Conservation (phyloP, 2,329 filamentous ascomycete species). For the Penicillium sp. region DNA sequence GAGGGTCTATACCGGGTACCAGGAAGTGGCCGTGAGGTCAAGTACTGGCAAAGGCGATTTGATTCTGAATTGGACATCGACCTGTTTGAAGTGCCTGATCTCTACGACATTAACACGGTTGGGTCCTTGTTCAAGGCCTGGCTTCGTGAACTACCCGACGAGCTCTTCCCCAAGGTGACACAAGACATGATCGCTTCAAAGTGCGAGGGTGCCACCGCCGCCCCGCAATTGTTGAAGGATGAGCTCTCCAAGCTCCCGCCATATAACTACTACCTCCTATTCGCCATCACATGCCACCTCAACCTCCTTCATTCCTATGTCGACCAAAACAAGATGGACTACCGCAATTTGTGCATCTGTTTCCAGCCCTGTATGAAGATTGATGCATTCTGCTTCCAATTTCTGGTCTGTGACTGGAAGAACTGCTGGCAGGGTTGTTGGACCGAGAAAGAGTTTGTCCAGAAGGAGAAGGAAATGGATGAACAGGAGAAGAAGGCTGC, state of each 20-base stretch:
- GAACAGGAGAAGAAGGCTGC: slow-evolving; percentile 28
- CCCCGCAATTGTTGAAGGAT: slow-evolving; percentile 81
- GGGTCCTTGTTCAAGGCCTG: slow-evolving; percentile 95
- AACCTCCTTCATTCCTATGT: slow-evolving; percentile 86
- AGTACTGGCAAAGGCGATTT: slow-evolving; percentile 88
- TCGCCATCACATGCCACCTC: slow-evolving; percentile 94
- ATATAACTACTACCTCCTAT: slow-evolving; percentile 96
- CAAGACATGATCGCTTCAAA: slow-evolving; percentile 77
- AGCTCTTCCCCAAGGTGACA: slow-evolving; percentile 79
- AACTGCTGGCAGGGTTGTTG: slow-evolving; percentile 96
- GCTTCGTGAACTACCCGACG: slow-evolving; percentile 90
- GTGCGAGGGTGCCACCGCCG: slow-evolving; percentile 71
- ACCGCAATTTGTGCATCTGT: slow-evolving; percentile 90
- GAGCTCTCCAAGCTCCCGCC: slow-evolving; percentile 91
- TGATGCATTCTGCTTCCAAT: slow-evolving; percentile 90
- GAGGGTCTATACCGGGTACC: slow-evolving; percentile 91
- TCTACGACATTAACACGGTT: slow-evolving; percentile 95
- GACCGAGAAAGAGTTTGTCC: slow-evolving; percentile 75
- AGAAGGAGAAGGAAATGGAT: slow-evolving; percentile 47
- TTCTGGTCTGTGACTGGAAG: slow-evolving; percentile 90
- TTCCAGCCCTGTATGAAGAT: slow-evolving; percentile 97
- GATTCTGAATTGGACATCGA: slow-evolving; percentile 87
- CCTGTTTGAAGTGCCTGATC: slow-evolving; percentile 76
- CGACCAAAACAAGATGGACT: slow-evolving; percentile 98
- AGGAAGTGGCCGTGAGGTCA: slow-evolving; percentile 83